Evolutionary conservation across 306 rosid genomes (phyloP).

Genomic region (Begonia fuchsioides): DNA sequence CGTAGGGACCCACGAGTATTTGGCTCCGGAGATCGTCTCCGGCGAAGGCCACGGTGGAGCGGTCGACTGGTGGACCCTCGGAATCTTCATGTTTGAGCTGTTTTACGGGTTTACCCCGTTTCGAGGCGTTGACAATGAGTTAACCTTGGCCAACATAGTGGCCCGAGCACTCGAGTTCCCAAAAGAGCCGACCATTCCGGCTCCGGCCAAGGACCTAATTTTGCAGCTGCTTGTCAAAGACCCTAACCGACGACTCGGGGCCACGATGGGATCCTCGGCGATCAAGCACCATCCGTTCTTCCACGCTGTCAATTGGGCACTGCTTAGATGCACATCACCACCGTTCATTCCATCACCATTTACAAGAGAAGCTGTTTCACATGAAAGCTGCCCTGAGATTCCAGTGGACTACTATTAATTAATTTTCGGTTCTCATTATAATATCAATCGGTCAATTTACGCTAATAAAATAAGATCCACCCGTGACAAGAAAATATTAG

Average conservation of each 20-base stretch:
- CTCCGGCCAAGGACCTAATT: constrained; percentile 42
- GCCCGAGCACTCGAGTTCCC: constrained; percentile 71
- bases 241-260: constrained; percentile 47
- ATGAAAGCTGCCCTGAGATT: constrained; percentile 44
- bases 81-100: constrained; percentile 44
- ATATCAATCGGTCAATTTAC: too few species aligned
- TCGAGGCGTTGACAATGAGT: constrained; percentile 48
- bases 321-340: constrained; percentile 54
- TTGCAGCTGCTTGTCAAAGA: constrained; percentile 49
- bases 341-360: constrained; percentile 49
- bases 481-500: too few species aligned
- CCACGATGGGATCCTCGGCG: constrained; percentile 43
- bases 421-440: too few species aligned
- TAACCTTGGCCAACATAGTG: constrained; percentile 56
- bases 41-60: constrained; percentile 68
- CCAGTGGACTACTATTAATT: constrained; percentile 48
- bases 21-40: constrained; percentile 51
- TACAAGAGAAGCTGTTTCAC: constrained; percentile 27
- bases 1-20: constrained; percentile 62
- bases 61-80: constrained; percentile 78
- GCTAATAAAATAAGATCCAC: too few species aligned
- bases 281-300: constrained; percentile 53
- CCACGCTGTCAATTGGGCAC: constrained; percentile 55
- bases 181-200: constrained; percentile 35
- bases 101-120: constrained; percentile 66